These are phyloP conservation scores for Vitis rotundifolia DNA, from an alignment of 164 flowering plant species.

Conservation along the genomic window DNA sequence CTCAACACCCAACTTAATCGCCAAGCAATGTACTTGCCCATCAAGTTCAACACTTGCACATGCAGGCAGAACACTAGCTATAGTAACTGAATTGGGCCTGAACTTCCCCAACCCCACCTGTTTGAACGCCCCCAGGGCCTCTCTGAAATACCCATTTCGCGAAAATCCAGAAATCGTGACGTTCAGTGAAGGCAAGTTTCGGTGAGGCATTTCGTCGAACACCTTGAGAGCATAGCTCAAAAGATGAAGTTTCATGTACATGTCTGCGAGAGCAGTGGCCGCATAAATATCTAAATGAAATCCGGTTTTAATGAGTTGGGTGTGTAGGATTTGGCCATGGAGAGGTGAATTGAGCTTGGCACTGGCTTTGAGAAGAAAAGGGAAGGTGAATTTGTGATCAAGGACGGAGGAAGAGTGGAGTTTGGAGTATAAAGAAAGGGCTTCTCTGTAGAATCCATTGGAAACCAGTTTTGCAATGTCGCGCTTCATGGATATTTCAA, in stretches of 20 bases:
- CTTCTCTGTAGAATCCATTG: slow-evolving; percentile 52
- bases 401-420: slow-evolving; percentile 32
- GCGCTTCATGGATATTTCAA: slow-evolving; percentile 26
- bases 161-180: slow-evolving; percentile 58
- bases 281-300: slow-evolving; percentile 32
- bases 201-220: slow-evolving; percentile 62
- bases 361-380: slow-evolving; percentile 73
- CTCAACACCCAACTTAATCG: slow-evolving; percentile 60
- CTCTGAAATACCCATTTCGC: slow-evolving; percentile 38
- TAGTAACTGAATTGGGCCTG: slow-evolving; percentile 57
- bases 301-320: slow-evolving; percentile 61
- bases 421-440: slow-evolving; percentile 40
- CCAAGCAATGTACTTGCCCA: slow-evolving; percentile 54
- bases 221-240: slow-evolving; percentile 40
- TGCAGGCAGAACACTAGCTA: slow-evolving; percentile 52
- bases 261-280: slow-evolving; percentile 43
- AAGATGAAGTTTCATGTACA: slow-evolving; percentile 43
- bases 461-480: slow-evolving; percentile 40
- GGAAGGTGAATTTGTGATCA: slow-evolving; percentile 54
- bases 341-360: slow-evolving; percentile 31
- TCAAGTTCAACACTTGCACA: slow-evolving; percentile 41
- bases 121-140: slow-evolving; percentile 42
- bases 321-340: slow-evolving; percentile 49
- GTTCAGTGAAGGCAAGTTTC: slow-evolving; percentile 44
- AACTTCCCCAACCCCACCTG: slow-evolving; percentile 20